phyloP scores from a whole-genome alignment of 495 filamentous ascomycete genomes.

The Neurospora discreta region DNA sequence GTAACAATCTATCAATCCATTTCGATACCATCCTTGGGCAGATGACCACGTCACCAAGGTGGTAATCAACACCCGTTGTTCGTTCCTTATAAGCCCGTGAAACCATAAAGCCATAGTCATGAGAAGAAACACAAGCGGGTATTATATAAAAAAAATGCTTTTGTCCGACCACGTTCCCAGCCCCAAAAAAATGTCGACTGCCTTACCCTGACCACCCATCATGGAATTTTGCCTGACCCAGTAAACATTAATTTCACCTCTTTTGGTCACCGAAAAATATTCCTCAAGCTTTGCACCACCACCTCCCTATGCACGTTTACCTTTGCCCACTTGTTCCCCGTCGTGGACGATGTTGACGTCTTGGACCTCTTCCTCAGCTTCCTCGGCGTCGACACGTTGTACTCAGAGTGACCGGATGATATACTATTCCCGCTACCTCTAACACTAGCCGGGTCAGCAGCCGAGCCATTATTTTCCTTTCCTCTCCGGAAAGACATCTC shows the following conservation, averaged over 20 bases:
- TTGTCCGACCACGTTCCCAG: not conserved
- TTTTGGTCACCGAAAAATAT: slow-evolving; percentile 25
- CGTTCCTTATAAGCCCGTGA: not conserved
- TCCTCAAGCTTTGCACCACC: slow-evolving; percentile 31
- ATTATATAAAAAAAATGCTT: slow-evolving; percentile 11
- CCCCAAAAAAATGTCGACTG: not conserved
- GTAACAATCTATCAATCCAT: not conserved
- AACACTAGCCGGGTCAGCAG: not conserved
- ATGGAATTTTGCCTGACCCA: not conserved
- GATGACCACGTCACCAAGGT: not conserved
- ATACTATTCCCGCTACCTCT: not conserved
- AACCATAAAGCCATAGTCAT: slow-evolving; percentile 1
- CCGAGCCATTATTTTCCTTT: slow-evolving; percentile 15
- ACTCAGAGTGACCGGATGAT: not conserved
- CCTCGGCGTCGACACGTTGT: slow-evolving; percentile 7
- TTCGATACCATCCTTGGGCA: not conserved
- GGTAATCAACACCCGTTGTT: not conserved
- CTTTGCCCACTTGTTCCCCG: slow-evolving; percentile 18
- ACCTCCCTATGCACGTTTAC: slow-evolving; percentile 26
- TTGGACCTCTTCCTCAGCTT: slow-evolving; percentile 7
- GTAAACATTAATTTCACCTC: not conserved
- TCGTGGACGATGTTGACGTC: not conserved
- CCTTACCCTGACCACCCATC: not conserved
- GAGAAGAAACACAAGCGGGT: slow-evolving; percentile 1
- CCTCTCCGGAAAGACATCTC: slow-evolving; percentile 3